A percentile compares a stretch with the other conserved stretches of the same genome.
Evolutionary conservation across 2,329 filamentous ascomycete genomes (phyloP).

Genomic region (Colletotrichum truncatum): DNA sequence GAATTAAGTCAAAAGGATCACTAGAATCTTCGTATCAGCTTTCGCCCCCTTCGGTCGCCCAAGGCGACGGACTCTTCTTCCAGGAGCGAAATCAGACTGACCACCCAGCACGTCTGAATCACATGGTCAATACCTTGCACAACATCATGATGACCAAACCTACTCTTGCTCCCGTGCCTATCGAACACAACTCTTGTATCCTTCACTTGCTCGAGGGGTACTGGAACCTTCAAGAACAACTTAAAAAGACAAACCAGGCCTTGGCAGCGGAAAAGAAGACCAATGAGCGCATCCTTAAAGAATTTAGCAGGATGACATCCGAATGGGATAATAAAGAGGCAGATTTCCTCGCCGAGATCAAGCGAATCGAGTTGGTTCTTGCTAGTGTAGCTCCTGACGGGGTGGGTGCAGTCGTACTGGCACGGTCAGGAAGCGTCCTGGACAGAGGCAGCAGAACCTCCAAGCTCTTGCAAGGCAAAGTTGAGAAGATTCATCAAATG

Average conservation of each 20-base stretch:
- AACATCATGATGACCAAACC: conserved; percentile 49
- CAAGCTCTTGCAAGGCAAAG: conserved; percentile 40
- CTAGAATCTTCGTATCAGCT: not conserved
- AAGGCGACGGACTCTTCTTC: not conserved
- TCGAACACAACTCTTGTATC: conserved; percentile 53
- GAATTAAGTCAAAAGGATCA: conserved; percentile 7
- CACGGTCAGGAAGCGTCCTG: conserved; percentile 51
- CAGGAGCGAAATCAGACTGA: conserved; percentile 37
- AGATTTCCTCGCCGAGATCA: conserved; percentile 49
- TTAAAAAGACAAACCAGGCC: conserved; percentile 30
- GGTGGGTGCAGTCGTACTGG: conserved; percentile 54
- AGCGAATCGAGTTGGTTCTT: conserved; percentile 47
- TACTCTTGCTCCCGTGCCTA: conserved; percentile 44
- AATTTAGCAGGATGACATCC: conserved; percentile 46
- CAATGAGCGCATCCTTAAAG: conserved; percentile 36
- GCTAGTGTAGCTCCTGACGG: conserved; percentile 46
- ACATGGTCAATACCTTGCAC: conserved; percentile 55
- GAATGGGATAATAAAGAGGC: conserved; percentile 49
- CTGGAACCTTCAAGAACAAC: conserved; percentile 34
- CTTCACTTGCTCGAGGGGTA: conserved; percentile 48
- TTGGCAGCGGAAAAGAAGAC: conserved; percentile 23
- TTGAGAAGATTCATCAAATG: conserved; percentile 41
- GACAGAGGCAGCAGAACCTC: conserved; percentile 43
- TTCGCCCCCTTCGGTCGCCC: not conserved
- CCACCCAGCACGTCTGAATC: conserved; percentile 52